Evolutionary conservation across 768 basidiomycete genomes (phyloP), one percentile per base, ranked within the genome.

Genomic region (Cantharellus anzutake): DNA sequence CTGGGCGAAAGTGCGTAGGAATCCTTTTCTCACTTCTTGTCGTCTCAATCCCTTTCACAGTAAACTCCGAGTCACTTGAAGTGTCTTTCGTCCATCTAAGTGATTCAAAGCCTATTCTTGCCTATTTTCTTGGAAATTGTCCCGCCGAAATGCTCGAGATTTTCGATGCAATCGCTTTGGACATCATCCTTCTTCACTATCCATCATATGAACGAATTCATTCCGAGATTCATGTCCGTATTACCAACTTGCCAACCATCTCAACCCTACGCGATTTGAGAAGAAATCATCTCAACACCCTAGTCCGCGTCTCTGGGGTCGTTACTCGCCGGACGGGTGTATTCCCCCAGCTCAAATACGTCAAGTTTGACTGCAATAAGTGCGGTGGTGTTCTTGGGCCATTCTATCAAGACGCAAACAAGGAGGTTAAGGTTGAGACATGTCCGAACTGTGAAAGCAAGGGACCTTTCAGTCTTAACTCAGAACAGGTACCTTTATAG

Each of bases 301-400:
- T 99, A 50, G 92, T 99, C 40, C 85, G 96, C 42, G 86, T 99
- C 4, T 81, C 84, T 4, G 96, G 96, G 7, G 96, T 99, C 16
- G 96, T 99, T 51, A 99, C 96, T 1, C 76, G 96, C 60, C 78
- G 96, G 42, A 90, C 83, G 4, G 94, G 96, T 5, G 93, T 99
- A 5, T 98, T 98, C 71, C 96, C 96, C n/a, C 96, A 99, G 70
- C 74, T 99, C 61, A 98, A 99, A 73, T 96, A 97, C 67, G 93
- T 99, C 70, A 98, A 97, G 69, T 99, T 99, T 66, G 91, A 98
- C 70, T 99, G 96, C 71, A 78, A 79, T 59, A 97, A 94, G 69
- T 99, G 96, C 66, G 84, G 86, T 16, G 86, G 83, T n/a, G 81
- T 89, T 37, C 76, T 98, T 14, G 96, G 96, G 11, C 96, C 96